Evolutionary conservation across 2,329 filamentous ascomycete genomes (phyloP).

Genomic region (Alternaria panax): DNA sequence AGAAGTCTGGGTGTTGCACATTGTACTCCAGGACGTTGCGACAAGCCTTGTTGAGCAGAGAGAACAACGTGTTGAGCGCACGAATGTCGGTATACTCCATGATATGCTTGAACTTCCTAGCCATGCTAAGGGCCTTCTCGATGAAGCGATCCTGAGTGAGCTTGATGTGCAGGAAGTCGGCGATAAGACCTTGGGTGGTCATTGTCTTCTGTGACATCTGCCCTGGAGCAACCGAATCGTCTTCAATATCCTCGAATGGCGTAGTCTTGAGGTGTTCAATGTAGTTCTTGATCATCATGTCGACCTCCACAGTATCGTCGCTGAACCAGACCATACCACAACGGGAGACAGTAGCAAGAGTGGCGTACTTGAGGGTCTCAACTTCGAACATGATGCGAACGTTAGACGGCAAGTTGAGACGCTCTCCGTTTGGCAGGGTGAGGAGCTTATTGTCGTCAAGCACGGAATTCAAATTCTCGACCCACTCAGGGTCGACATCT

Average conservation of each 20-base stretch:
- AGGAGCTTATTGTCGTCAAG: slow-evolving; percentile 98
- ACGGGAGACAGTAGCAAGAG: slow-evolving; percentile 96
- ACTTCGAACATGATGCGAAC: slow-evolving; percentile 99
- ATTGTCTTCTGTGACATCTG: slow-evolving; percentile 69
- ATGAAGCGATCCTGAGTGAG: slow-evolving; percentile 84
- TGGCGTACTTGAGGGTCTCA: slow-evolving; percentile 96
- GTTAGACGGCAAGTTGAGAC: slow-evolving; percentile 90
- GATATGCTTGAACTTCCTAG: slow-evolving; percentile 85
- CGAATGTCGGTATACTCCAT: slow-evolving; percentile 97
- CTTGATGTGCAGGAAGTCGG: slow-evolving; percentile 77
- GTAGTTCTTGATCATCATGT: slow-evolving; percentile 93
- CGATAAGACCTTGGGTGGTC: slow-evolving; percentile 78
- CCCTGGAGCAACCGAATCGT: slow-evolving; percentile 75
- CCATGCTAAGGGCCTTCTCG: slow-evolving; percentile 75
- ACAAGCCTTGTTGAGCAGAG: slow-evolving; percentile 91
- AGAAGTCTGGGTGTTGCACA: slow-evolving; percentile 90
- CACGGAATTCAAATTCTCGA: slow-evolving; percentile 99
- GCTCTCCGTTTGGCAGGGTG: slow-evolving; percentile 96
- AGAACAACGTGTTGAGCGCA: slow-evolving; percentile 92
- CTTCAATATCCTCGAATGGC: slow-evolving; percentile 93
- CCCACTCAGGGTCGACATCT: slow-evolving; percentile 99
- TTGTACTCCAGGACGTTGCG: slow-evolving; percentile 96
- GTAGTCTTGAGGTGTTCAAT: slow-evolving; percentile 81
- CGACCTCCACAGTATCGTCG: slow-evolving; percentile 91
- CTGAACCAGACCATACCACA: slow-evolving; percentile 99